phyloP scores from a whole-genome alignment of 441 rosid genomes.

The Pelargonium myrrhifolium region DNA sequence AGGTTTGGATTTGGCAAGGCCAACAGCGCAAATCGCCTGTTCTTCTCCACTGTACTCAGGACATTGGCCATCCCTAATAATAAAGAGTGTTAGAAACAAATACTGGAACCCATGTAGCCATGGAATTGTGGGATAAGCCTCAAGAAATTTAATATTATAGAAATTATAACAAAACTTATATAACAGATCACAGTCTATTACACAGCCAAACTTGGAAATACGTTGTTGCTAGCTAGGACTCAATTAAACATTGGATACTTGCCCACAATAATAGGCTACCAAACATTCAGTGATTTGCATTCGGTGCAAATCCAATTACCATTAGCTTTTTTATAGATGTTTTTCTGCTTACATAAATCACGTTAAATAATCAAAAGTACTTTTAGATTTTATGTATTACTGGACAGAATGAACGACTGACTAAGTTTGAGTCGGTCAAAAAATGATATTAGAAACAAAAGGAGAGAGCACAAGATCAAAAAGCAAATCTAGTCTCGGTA shows the following conservation, averaged over 20 bases:
- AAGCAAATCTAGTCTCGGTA: no score
- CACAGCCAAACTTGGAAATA: neutral
- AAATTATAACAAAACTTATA: neutral
- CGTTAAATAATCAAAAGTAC: no score
- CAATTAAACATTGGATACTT: neutral
- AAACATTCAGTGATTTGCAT: no score
- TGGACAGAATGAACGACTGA: no score
- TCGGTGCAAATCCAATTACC: no score
- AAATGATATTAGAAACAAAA: no score
- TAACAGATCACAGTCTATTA: neutral
- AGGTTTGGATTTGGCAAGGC: slow-evolving; percentile 75
- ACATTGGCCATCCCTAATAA: slow-evolving; percentile 85
- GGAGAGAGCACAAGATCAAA: no score
- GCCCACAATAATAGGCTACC: no score
- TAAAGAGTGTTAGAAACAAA: slow-evolving; percentile 16
- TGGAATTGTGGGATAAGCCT: neutral
- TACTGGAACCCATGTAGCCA: neutral
- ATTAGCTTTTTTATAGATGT: no score
- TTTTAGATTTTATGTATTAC: no score
- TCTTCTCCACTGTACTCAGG: slow-evolving; percentile 83
- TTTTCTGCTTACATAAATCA: no score
- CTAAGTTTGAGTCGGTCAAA: no score
- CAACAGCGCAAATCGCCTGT: slow-evolving; percentile 92
- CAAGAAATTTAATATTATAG: neutral
- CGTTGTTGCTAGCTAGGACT: neutral